These are phyloP conservation scores for Balakata baccata DNA, from an alignment of 345 rosid species.

Conservation along the genomic window DNA sequence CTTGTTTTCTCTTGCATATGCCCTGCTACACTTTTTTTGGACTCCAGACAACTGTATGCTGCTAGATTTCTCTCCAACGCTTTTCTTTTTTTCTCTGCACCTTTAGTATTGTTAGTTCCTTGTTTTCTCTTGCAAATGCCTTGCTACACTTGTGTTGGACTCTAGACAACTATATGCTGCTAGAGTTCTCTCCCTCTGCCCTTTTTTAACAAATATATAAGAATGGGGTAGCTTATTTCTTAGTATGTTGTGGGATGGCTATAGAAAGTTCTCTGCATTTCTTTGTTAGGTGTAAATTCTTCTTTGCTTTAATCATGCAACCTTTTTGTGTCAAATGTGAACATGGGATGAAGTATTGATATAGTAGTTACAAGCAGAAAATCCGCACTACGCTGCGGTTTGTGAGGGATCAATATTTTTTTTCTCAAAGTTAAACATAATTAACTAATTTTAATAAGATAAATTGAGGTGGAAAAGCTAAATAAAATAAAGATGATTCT, in stretches of 20 bases:
- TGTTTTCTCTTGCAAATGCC: background rate
- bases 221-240: background rate
- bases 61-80: no score
- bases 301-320: background rate
- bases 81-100: no score
- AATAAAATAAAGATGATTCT: no score
- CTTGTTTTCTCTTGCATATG: background rate
- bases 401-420: no score
- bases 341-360: background rate
- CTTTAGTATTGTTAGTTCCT: no score
- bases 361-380: no score
- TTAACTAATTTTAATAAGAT: no score
- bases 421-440: no score
- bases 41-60: no score
- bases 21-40: background rate
- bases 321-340: constrained; percentile 3
- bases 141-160: background rate
- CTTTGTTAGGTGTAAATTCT: background rate
- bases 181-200: background rate
- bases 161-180: background rate
- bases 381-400: no score
- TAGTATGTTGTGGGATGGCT: background rate
- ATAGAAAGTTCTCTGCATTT: background rate
- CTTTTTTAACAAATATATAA: background rate
- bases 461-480: no score